Percentiles rank a stretch among this genome's conserved stretches.
These are phyloP conservation scores for Penicillium italicum DNA, from an alignment of 2,329 filamentous ascomycete genomes.

Conservation along the genomic window DNA sequence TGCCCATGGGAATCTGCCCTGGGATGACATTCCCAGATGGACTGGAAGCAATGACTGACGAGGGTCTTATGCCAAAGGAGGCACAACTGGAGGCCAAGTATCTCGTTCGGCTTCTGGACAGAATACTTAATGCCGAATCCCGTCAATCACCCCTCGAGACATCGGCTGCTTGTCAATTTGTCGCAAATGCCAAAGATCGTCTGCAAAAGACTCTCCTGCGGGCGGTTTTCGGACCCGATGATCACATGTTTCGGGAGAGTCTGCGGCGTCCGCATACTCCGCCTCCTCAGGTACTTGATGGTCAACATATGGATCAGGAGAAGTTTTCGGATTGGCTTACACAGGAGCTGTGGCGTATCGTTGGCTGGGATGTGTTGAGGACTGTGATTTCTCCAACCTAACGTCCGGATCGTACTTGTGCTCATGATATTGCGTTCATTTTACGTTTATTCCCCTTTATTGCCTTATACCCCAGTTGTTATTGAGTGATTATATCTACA, in stretches of 20 bases:
- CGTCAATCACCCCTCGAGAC: neutral
- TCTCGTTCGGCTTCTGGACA: conserved; percentile 37
- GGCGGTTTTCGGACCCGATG: conserved; percentile 40
- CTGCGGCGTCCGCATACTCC: conserved; percentile 25
- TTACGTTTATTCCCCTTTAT: neutral
- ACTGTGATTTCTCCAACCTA: neutral
- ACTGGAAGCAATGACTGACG: conserved; percentile 24
- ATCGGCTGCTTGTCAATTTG: conserved; percentile 12
- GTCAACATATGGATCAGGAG: conserved; percentile 23
- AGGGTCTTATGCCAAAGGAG: conserved; percentile 22
- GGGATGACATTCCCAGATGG: conserved; percentile 33
- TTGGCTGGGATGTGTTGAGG: conserved; percentile 53
- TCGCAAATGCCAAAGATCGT: conserved; percentile 25
- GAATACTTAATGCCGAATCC: conserved; percentile 18
- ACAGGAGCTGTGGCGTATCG: conserved; percentile 54
- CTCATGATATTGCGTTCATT: neutral
- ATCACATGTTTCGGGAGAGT: conserved; percentile 28
- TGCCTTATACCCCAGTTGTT: neutral
- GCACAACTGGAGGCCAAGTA: conserved; percentile 35
- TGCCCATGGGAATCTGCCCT: conserved; percentile 23
- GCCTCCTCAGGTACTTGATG: conserved; percentile 15
- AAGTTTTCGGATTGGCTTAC: conserved; percentile 53
- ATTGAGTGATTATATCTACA: neutral
- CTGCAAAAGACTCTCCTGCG: conserved; percentile 43
- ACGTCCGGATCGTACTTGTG: neutral